Evolutionary conservation across 129 eudicot species (phyloP).

Genomic region (Heracleum sosnowskyi): DNA sequence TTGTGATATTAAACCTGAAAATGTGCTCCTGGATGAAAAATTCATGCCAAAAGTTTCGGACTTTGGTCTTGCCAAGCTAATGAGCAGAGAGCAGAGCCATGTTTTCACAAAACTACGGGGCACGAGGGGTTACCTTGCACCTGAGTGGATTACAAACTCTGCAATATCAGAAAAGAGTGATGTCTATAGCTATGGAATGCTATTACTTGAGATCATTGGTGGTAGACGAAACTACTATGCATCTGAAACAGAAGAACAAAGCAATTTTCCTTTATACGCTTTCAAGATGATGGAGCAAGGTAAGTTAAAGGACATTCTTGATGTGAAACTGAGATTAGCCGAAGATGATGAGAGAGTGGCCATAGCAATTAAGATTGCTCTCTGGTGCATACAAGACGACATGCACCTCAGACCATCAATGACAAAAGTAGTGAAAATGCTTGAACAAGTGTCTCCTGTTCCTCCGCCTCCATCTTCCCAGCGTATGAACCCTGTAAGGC

Average conservation of each 20-base stretch:
- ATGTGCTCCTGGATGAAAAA: constrained; percentile 69
- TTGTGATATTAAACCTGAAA: constrained; percentile 83
- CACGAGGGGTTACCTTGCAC: constrained; percentile 85
- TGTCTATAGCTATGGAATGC: constrained; percentile 86
- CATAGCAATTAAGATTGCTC: constrained; percentile 65
- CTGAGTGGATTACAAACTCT: constrained; percentile 81
- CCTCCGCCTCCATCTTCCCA: constrained; percentile 54
- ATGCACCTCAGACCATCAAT: constrained; percentile 60
- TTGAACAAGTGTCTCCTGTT: constrained; percentile 58
- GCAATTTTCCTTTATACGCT: constrained; percentile 61
- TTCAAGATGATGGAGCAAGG: constrained; percentile 79
- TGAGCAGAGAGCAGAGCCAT: constrained; percentile 82
- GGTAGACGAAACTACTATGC: constrained; percentile 57
- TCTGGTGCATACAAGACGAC: constrained; percentile 91
- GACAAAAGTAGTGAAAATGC: constrained; percentile 84
- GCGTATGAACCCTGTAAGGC: constrained; percentile 51
- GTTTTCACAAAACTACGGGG: constrained; percentile 72
- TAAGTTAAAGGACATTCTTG: constrained; percentile 36
- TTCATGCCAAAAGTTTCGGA: constrained; percentile 72
- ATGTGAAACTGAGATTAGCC: constrained; percentile 32
- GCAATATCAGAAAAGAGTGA: constrained; percentile 91
- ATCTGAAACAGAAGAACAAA: constrained; percentile 42
- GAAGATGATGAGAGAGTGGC: constrained; percentile 50
- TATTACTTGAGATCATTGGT: constrained; percentile 68
- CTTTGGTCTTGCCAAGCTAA: constrained; percentile 84